Evolutionary conservation across 202 grass and related monocot genomes (phyloP).

Genomic region (Schoenoplectus triqueter): DNA sequence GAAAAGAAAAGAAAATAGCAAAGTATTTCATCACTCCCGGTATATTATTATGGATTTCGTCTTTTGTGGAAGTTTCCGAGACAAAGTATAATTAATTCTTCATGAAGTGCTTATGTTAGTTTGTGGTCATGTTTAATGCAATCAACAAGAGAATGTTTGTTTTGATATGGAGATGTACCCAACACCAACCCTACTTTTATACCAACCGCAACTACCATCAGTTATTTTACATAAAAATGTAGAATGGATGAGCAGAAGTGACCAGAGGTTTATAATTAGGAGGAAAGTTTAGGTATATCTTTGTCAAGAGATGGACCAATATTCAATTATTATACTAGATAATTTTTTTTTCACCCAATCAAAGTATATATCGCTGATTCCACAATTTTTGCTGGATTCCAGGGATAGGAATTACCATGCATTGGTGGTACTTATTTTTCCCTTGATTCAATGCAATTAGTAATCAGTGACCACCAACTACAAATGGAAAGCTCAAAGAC

Average conservation of each 20-base stretch:
- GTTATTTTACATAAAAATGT: neutral
- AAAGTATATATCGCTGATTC: no score
- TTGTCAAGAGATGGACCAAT: neutral
- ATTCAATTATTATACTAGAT: constrained; percentile 13
- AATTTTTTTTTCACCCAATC: no score
- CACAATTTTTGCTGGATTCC: no score
- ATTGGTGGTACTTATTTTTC: neutral
- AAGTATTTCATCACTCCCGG: no score
- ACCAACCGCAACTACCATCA: constrained; percentile 1
- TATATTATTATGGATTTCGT: no score
- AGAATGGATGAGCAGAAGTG: neutral
- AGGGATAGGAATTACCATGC: neutral
- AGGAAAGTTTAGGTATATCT: neutral
- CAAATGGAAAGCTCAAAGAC: neutral
- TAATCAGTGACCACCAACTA: neutral
- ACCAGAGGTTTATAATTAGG: neutral
- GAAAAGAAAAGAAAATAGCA: no score
- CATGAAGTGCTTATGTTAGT: neutral
- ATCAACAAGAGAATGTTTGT: neutral
- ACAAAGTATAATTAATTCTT: neutral
- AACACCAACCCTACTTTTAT: neutral
- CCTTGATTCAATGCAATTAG: neutral
- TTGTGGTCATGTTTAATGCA: neutral
- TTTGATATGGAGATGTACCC: neutral
- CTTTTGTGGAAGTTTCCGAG: no score